Evolutionary conservation across 805 yeast species (phyloP), one percentile per base, ranked within the genome.

Genomic region (Saccharomyces paradoxus): DNA sequence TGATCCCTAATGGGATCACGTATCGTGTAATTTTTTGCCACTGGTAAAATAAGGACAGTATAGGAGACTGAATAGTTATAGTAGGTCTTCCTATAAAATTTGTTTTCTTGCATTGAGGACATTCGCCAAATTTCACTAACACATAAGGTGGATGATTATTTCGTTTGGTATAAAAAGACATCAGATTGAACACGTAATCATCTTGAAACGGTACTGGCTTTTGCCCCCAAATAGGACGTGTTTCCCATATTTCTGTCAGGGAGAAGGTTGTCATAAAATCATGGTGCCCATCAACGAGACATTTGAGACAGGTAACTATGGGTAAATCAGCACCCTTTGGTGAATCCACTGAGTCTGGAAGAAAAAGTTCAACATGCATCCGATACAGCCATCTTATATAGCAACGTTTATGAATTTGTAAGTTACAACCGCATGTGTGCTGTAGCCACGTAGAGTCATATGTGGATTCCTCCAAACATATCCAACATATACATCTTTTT

Each of bases 341-440:
- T 17, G 13, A 17, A 8, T 37, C 12, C 12, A 8, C 4, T 37
- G 44, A 13, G 44, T 37, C 24, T 17, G 44, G 17, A 37, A 37
- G 44, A 10, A 37, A 37, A 37, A 37, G 44, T 21, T 37, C 44
- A 17, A 37, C 22, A 10, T 60, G 58, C 30, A 58, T 44, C 29
- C 58, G 58, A 47, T 58, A 60, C 1, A 66, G 49, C 62, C 65
- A 60, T 44, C 51, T 58, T n/a, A 66, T 50, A 28, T 63, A 64
- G 46, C 71, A 67, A 22, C 51, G 22, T 48, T 65, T 65, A 53
- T 67, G 71, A 3, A 67, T 55, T 55, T 67, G 69, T 44, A 67
- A 55, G 41, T 67, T 61, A 48, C 71, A 67, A 24, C 67, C 67
- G 49, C 71, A 67, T n/a, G 55, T 51, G 54, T 67, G 71, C 8